Evolutionary conservation across 2,329 filamentous ascomycete genomes (phyloP).

Genomic region (Penicillium hesseltinei): DNA sequence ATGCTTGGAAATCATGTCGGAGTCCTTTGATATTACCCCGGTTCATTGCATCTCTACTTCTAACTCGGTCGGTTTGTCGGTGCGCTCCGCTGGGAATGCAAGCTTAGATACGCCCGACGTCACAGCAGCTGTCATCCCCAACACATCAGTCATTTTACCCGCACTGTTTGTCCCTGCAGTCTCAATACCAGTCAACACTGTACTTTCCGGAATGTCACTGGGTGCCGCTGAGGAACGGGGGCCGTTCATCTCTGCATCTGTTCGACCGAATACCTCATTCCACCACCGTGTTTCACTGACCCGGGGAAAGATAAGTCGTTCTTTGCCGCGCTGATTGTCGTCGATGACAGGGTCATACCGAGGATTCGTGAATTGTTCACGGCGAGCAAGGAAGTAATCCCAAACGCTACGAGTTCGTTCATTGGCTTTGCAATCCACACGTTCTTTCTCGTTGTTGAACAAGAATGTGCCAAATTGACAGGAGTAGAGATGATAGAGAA

Average conservation of each 20-base stretch:
- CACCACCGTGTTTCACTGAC: constrained; percentile 86
- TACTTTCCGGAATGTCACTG: constrained; percentile 32
- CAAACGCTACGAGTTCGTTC: constrained; percentile 84
- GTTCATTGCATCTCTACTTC: constrained; percentile 53
- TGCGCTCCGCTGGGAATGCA: constrained; percentile 37
- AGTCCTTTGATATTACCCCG: neutral
- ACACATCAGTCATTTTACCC: constrained; percentile 29
- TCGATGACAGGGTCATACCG: constrained; percentile 73
- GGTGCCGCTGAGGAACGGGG: constrained; percentile 52
- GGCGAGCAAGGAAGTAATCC: constrained; percentile 87
- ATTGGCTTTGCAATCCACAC: constrained; percentile 65
- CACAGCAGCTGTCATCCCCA: constrained; percentile 42
- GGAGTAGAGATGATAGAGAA: constrained; percentile 91
- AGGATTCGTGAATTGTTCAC: constrained; percentile 76
- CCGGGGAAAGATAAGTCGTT: constrained; percentile 78
- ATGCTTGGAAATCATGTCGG: neutral
- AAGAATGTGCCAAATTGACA: constrained; percentile 97
- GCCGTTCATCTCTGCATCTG: constrained; percentile 90
- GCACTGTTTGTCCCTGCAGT: constrained; percentile 49
- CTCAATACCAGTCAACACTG: constrained; percentile 61
- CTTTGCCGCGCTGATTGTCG: constrained; percentile 74
- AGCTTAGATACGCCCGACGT: constrained; percentile 49
- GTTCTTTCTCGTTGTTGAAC: constrained; percentile 90
- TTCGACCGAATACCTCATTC: constrained; percentile 80
- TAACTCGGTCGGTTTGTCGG: constrained; percentile 35